Base-by-base conservation (phyloP, 1,284 basidiomycete genomes). In the Sanghuangporus weigelae region DNA sequence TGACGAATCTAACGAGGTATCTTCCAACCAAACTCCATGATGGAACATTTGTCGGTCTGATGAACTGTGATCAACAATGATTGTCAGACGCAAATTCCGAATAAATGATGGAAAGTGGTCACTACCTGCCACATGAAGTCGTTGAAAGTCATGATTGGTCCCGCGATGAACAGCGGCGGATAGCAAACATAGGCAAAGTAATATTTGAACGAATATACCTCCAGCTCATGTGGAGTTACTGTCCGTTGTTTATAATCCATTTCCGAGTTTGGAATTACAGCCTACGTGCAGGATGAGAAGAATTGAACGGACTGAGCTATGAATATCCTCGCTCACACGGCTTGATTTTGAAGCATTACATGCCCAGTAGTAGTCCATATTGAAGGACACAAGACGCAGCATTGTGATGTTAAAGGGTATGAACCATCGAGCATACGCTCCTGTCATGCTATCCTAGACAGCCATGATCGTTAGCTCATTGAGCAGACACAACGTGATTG, bases 361-460 rank as follows among this genome's bases (percentile, higher is more conserved):
- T 8, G 89, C 86, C 96, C 95, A 98, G 70, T 93, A 86, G 69
- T 89, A 90, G 73, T 99, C 96, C 83, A 98, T 85, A 63, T 87
- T 90, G 77, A 95, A 99, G 0, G 95, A 97, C 10, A 99, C 82
- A 39, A 98, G 83, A 14, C 97, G 85, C 39, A 99, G 82, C 92
- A 97, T 97, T 1, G 95, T 96, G 69, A 99, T 96, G 74, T 99
- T 99, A 81, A 96, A 98, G 69, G 82, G 87, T 71, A 98, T 84
- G 71, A 98, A 87, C 96, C 97, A 99, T 38, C 95, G 81, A 4
- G 95, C 92, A 68, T 84, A 95, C 62, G 80, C 85, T 55, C 79
- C 96, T 77, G 75, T 70, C 66, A 83, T 86, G 44, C 64, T 70
- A 72, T 98, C 95, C 90, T 96, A 68, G 11, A 59, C n/a, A 7